Percentiles rank a stretch among this genome's conserved stretches.
Evolutionary conservation across 768 basidiomycete species (phyloP).

Genomic region (Scleroderma citrinum): DNA sequence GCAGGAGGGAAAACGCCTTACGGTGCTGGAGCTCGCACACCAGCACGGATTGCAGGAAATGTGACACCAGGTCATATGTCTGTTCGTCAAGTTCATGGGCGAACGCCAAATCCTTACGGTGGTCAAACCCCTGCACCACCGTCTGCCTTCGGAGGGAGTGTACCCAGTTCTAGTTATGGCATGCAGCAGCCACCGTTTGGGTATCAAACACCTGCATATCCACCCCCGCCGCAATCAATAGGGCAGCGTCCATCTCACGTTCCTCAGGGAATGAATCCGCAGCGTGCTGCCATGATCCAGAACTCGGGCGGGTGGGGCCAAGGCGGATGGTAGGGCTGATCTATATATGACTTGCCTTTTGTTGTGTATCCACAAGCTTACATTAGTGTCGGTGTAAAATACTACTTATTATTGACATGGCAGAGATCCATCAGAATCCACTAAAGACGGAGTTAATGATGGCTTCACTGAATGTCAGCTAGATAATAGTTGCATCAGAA

Average conservation of each 20-base stretch:
- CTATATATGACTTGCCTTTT: slow-evolving; percentile 14
- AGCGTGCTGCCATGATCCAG: slow-evolving; percentile 62
- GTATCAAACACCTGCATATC: slow-evolving; percentile 34
- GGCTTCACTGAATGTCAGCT: too few species aligned
- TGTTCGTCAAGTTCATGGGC: slow-evolving; percentile 55
- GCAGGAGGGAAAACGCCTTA: slow-evolving; percentile 78
- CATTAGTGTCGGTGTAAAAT: slow-evolving; percentile 24
- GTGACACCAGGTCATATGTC: slow-evolving; percentile 81
- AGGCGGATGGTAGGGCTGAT: slow-evolving; percentile 28
- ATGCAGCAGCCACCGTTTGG: slow-evolving; percentile 32
- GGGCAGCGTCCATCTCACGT: slow-evolving; percentile 37
- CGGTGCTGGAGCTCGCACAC: slow-evolving; percentile 67
- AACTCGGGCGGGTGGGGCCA: slow-evolving; percentile 34
- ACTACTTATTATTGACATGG: slow-evolving; percentile 10
- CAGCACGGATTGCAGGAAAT: slow-evolving; percentile 66
- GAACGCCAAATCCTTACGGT: slow-evolving; percentile 79
- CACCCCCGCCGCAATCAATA: slow-evolving; percentile 40
- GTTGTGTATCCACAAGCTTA: slow-evolving; percentile 12
- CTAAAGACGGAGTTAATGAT: not conserved
- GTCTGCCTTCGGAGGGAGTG: slow-evolving; percentile 27
- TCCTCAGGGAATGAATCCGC: slow-evolving; percentile 61
- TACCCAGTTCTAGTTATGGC: slow-evolving; percentile 23
- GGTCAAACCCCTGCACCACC: slow-evolving; percentile 33
- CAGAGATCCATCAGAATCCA: not conserved
- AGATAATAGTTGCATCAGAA: too few species aligned